Evolutionary conservation across 2,329 filamentous ascomycete species (phyloP).

Genomic region (Neospermospora avenae): DNA sequence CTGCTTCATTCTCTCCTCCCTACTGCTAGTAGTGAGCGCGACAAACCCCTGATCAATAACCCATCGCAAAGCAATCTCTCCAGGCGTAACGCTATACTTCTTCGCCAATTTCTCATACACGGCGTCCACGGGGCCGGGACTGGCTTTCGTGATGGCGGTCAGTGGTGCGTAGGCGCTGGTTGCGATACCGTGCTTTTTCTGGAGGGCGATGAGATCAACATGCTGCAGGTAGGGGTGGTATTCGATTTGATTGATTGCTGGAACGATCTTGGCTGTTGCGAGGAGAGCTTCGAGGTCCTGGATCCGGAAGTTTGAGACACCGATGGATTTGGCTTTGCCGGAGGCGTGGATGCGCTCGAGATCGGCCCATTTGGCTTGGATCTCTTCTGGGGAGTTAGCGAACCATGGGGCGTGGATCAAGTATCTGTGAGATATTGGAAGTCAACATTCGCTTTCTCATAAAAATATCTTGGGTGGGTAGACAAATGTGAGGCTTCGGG

Average conservation of each 20-base stretch:
- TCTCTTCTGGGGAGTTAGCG: no score
- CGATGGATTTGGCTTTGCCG: constrained; percentile 51
- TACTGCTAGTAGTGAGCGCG: constrained; percentile 57
- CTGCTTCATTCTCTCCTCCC: constrained; percentile 53
- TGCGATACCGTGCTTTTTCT: constrained; percentile 47
- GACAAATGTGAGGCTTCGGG: no score
- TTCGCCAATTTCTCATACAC: constrained; percentile 48
- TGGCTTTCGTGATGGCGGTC: constrained; percentile 46
- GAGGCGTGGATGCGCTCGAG: constrained; percentile 64
- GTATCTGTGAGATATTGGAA: no score
- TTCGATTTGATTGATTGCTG: constrained; percentile 59
- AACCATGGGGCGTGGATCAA: no score
- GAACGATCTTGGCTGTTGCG: constrained; percentile 43
- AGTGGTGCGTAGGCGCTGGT: constrained; percentile 50
- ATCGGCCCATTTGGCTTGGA: constrained; percentile 73
- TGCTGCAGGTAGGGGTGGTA: constrained; percentile 57
- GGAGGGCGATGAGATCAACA: constrained; percentile 48
- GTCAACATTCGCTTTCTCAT: no score
- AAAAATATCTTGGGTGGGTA: no score
- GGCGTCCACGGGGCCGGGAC: constrained; percentile 51
- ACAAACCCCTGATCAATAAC: constrained; percentile 57
- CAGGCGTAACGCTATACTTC: constrained; percentile 56
- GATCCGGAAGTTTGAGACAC: constrained; percentile 41
- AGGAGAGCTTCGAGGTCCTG: constrained; percentile 37
- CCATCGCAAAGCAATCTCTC: constrained; percentile 56